Evolutionary conservation across 1,284 basidiomycete species (phyloP).

Genomic region (Ceratobasidium sp.): DNA sequence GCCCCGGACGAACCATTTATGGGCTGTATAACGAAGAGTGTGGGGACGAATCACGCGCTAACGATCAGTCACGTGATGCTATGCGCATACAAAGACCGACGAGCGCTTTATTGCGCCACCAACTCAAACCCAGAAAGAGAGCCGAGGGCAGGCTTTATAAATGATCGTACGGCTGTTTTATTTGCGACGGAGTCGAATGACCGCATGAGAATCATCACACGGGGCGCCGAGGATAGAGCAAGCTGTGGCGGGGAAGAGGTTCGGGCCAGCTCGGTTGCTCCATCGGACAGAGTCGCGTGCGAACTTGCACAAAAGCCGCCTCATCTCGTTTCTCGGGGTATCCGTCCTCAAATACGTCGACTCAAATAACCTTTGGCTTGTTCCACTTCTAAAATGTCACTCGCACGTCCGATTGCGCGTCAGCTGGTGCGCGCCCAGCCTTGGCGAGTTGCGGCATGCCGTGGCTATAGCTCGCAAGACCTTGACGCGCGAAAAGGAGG

Average conservation of each 20-base stretch:
- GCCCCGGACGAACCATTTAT: neutral
- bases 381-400: slow-evolving; percentile 18
- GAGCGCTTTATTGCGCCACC: neutral
- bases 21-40: neutral
- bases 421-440: slow-evolving; percentile 1
- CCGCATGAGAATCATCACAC: slow-evolving; percentile 24
- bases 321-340: slow-evolving; percentile 17
- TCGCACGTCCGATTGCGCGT: slow-evolving; percentile 17
- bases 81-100: slow-evolving; percentile 33
- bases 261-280: slow-evolving; percentile 41
- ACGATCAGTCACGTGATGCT: slow-evolving; percentile 10
- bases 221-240: slow-evolving; percentile 19
- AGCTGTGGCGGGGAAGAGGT: neutral
- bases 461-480: slow-evolving; percentile 22
- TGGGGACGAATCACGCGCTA: slow-evolving; percentile 15
- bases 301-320: slow-evolving; percentile 31
- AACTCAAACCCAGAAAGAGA: neutral
- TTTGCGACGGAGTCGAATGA: neutral
- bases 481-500: slow-evolving; percentile 40
- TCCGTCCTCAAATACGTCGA: slow-evolving; percentile 26
- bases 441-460: neutral
- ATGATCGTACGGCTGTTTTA: neutral
- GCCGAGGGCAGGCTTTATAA: neutral
- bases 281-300: slow-evolving; percentile 38
- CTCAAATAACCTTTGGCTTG: neutral